Conservation (phyloP, 139 green algal genomes). For the Chlorella vulgaris region DNA sequence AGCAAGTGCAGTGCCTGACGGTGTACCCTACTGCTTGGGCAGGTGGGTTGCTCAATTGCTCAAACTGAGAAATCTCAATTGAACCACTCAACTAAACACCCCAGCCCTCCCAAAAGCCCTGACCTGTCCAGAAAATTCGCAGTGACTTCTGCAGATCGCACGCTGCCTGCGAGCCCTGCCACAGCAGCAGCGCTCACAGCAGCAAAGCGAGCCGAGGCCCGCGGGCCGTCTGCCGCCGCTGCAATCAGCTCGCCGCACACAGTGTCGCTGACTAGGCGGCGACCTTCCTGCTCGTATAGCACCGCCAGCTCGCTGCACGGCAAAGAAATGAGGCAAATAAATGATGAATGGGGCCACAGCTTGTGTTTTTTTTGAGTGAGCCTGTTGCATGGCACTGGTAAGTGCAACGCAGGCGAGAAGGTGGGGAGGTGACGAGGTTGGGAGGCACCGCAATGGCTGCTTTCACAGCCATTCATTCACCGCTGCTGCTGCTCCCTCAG, state of each 20-base stretch:
- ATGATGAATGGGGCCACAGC: too few species aligned
- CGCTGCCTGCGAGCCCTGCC: slow-evolving; percentile 59
- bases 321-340: background rate
- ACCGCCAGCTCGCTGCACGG: slow-evolving; percentile 51
- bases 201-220: slow-evolving; percentile 76
- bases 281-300: slow-evolving; percentile 63
- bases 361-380: too few species aligned
- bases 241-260: slow-evolving; percentile 54
- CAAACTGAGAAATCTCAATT: too few species aligned
- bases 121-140: slow-evolving; percentile 62
- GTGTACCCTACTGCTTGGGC: too few species aligned
- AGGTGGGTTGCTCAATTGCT: too few species aligned
- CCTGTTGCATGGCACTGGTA: background rate
- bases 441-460: too few species aligned
- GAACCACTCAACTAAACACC: too few species aligned
- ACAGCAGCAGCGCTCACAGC: slow-evolving; percentile 72
- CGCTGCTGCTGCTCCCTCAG: too few species aligned
- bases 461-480: too few species aligned
- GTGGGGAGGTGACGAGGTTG: too few species aligned
- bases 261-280: slow-evolving; percentile 53
- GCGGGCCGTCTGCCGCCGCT: slow-evolving; percentile 70
- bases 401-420: background rate
- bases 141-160: slow-evolving; percentile 51
- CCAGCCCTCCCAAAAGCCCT: too few species aligned
- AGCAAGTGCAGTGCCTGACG: too few species aligned